Percentiles rank a stretch among this genome's conserved stretches.
Evolutionary conservation across 352 stramenopile species (phyloP).

Genomic region (Pythium chondricola): DNA sequence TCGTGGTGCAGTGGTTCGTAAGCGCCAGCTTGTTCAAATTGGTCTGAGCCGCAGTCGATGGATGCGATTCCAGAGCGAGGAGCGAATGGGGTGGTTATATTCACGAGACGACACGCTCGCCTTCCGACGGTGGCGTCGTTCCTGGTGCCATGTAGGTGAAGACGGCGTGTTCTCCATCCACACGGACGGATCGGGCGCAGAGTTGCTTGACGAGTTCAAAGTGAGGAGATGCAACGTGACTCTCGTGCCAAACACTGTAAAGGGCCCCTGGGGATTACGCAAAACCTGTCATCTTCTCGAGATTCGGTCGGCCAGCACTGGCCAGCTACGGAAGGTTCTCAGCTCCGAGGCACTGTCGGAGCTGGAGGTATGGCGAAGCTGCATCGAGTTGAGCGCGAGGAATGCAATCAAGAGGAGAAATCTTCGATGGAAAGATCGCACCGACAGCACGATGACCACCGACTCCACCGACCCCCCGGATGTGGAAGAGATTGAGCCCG

Average conservation of each 20-base stretch:
- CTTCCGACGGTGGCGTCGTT: slow-evolving; percentile 77
- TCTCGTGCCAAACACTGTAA: slow-evolving; percentile 38
- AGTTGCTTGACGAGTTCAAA: slow-evolving; percentile 63
- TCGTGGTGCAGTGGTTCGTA: slow-evolving; percentile 61
- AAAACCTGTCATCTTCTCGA: slow-evolving; percentile 43
- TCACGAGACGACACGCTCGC: slow-evolving; percentile 75
- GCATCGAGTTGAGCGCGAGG: slow-evolving; percentile 50
- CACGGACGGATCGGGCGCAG: slow-evolving; percentile 55
- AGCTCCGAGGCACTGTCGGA: slow-evolving; percentile 49
- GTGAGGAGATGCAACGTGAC: slow-evolving; percentile 62
- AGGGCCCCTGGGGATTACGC: slow-evolving; percentile 40
- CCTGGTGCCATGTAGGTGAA: slow-evolving; percentile 75
- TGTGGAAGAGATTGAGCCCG: slow-evolving; percentile 14
- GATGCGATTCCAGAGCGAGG: slow-evolving; percentile 47
- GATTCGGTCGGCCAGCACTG: slow-evolving; percentile 36
- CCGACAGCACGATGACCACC: slow-evolving; percentile 10
- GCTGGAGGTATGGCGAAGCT: slow-evolving; percentile 66
- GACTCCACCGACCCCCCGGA: slow-evolving; percentile 22
- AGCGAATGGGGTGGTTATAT: slow-evolving; percentile 82
- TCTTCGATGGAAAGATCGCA: slow-evolving; percentile 2
- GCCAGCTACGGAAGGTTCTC: slow-evolving; percentile 52
- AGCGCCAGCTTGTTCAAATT: slow-evolving; percentile 54
- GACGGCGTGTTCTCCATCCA: slow-evolving; percentile 65
- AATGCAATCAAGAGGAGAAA: slow-evolving; percentile 27
- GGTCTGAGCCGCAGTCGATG: slow-evolving; percentile 49